phyloP scores from a whole-genome alignment of 176 grass and related monocot genomes.

The Alloteropsis semialata region DNA sequence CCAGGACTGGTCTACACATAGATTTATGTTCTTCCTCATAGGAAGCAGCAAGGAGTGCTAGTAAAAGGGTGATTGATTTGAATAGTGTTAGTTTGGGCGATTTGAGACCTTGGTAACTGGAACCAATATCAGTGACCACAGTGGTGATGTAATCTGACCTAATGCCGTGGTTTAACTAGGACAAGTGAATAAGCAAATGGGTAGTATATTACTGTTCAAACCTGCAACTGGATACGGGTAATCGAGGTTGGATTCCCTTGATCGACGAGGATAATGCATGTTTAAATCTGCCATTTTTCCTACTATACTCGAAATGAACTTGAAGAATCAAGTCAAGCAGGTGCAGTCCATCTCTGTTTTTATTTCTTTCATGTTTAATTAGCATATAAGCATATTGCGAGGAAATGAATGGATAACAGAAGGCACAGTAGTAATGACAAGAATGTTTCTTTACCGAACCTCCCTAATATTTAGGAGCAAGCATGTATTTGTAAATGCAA shows the following conservation, averaged over 20 bases:
- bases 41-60: conserved; percentile 24
- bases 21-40: conserved; percentile 36
- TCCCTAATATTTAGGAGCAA: not conserved
- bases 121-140: conserved; percentile 15
- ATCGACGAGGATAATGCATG: conserved; percentile 36
- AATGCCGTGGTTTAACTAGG: conserved; percentile 19
- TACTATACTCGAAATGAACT: not conserved
- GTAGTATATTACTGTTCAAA: conserved; percentile 19
- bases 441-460: not conserved
- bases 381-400: not conserved
- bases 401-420: not conserved
- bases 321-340: not conserved
- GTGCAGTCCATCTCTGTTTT: not conserved
- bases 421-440: not conserved
- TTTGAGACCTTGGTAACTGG: conserved; percentile 26
- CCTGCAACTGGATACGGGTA: conserved; percentile 13
- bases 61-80: not conserved
- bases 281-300: conserved; percentile 19
- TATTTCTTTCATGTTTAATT: not conserved
- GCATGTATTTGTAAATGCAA: not conserved
- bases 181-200: conserved; percentile 7
- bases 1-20: conserved; percentile 32
- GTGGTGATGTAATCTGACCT: conserved; percentile 43
- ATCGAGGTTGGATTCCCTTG: conserved; percentile 38
- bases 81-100: conserved; percentile 13